A percentile compares a stretch with the other conserved stretches of the same genome.
Evolutionary conservation across 2,329 filamentous ascomycete species (phyloP).

Genomic region (Coniella lustricola): DNA sequence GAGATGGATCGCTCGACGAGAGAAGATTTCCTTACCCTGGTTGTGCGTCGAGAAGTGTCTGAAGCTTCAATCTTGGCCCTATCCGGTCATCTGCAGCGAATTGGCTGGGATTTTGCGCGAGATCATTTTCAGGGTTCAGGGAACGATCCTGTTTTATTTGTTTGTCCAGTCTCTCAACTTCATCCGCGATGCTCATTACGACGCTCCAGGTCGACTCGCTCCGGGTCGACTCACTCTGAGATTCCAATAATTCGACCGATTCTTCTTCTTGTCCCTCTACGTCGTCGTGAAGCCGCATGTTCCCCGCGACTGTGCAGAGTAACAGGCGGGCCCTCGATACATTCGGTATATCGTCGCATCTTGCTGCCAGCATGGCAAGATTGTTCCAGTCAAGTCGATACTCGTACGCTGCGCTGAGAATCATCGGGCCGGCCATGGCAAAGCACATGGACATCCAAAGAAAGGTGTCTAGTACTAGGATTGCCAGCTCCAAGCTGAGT

Average conservation of each 20-base stretch:
- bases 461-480: constrained; percentile 22
- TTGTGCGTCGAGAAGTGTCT: constrained; percentile 5
- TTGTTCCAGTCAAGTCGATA: constrained; percentile 23
- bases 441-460: constrained; percentile 24
- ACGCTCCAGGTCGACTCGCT: background rate
- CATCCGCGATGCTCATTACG: background rate
- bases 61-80: background rate
- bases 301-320: background rate
- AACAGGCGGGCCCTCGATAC: constrained; percentile 1
- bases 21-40: background rate
- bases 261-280: constrained; percentile 4
- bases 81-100: background rate
- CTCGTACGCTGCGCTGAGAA: constrained; percentile 25
- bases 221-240: background rate
- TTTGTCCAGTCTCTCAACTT: background rate
- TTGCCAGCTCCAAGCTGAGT: background rate
- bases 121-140: background rate
- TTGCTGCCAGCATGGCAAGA: constrained; percentile 19
- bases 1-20: too few species aligned
- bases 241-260: constrained; percentile 11
- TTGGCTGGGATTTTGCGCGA: background rate
- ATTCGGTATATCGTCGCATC: background rate
- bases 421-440: constrained; percentile 24
- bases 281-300: background rate
- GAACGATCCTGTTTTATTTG: background rate